These are phyloP conservation scores for Nemania diffusa DNA, from an alignment of 2,329 filamentous ascomycete species.

Conservation along the genomic window DNA sequence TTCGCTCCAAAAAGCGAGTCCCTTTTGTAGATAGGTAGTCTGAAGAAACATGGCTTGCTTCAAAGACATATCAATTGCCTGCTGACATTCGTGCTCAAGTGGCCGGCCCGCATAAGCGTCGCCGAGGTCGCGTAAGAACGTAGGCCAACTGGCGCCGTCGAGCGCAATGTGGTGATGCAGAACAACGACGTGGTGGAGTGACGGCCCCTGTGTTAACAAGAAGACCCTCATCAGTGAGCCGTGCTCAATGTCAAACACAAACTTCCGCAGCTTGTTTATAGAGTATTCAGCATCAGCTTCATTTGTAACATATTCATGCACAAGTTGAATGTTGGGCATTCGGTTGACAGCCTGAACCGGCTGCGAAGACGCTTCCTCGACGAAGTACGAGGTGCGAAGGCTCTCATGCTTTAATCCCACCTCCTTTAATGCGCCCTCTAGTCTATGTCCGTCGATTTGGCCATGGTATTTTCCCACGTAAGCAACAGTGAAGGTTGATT, in stretches of 20 bases:
- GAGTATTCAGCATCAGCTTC: neutral
- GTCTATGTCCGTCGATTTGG: neutral
- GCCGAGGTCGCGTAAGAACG: neutral
- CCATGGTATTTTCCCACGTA: conserved; percentile 1
- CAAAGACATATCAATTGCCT: conserved; percentile 15
- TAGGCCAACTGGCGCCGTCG: conserved; percentile 4
- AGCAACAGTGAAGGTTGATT: conserved; percentile 10
- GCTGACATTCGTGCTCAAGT: neutral
- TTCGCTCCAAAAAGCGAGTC: neutral
- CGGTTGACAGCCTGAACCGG: conserved; percentile 7
- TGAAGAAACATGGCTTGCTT: neutral
- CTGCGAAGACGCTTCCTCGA: neutral
- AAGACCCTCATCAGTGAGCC: conserved; percentile 1
- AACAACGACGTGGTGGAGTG: conserved; percentile 2
- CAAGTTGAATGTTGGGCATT: neutral
- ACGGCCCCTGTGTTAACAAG: neutral
- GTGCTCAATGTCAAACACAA: conserved; percentile 18
- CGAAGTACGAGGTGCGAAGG: conserved; percentile 11
- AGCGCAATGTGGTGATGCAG: conserved; percentile 23
- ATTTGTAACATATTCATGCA: neutral
- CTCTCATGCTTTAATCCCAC: conserved; percentile 11
- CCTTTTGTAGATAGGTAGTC: neutral
- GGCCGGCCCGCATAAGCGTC: neutral
- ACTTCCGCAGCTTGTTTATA: neutral
- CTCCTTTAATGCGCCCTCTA: neutral